These are phyloP conservation scores for Hyphopichia buzzinii DNA, from an alignment of 1,139 yeast genomes.

Conservation along the genomic window DNA sequence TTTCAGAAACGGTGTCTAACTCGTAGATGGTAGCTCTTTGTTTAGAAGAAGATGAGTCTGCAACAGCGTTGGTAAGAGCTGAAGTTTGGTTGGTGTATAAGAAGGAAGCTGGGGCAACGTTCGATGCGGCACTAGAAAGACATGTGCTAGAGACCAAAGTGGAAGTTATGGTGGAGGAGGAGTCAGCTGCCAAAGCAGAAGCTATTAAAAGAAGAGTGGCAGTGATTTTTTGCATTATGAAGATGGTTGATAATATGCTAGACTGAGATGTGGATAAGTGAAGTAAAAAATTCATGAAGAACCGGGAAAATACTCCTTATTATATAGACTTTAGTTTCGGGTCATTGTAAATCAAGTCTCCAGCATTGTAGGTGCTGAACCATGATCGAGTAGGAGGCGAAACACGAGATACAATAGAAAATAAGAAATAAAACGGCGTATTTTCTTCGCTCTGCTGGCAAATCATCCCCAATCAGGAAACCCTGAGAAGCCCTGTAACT, in stretches of 20 bases:
- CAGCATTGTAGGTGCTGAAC: neutral
- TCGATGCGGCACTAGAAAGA: constrained; percentile 17
- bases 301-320: no score
- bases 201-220: constrained; percentile 13
- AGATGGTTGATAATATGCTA: no score
- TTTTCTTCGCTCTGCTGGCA: neutral
- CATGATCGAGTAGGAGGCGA: no score
- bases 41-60: constrained; percentile 12
- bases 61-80: constrained; percentile 7
- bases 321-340: no score
- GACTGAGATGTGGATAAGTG: no score
- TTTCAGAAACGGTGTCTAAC: constrained; percentile 27
- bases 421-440: no score
- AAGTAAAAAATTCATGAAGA: no score
- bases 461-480: neutral
- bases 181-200: constrained; percentile 21
- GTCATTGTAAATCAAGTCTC: no score
- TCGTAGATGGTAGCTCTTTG: constrained; percentile 25
- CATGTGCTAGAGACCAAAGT: constrained; percentile 21
- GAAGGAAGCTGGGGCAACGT: constrained; percentile 27
- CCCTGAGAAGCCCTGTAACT: neutral
- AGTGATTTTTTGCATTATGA: neutral
- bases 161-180: constrained; percentile 23
- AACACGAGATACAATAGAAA: no score
- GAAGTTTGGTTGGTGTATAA: constrained; percentile 19